Conservation (phyloP, 208 protist species). For the Crithidia bombi region DNA sequence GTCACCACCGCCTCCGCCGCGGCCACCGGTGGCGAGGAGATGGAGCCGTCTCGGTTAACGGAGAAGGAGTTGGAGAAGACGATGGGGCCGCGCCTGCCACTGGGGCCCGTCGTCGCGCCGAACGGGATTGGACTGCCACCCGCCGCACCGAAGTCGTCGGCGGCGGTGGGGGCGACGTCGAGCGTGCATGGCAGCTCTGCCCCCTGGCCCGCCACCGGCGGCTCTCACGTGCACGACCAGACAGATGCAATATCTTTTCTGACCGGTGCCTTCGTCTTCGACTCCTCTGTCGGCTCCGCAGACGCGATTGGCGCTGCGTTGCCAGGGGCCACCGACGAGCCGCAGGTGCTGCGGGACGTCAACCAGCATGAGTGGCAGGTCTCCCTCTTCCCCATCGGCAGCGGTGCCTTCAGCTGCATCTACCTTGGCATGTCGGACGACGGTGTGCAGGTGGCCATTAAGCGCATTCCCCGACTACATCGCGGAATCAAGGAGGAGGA, state of each 20-base stretch:
- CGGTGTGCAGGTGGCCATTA: slow-evolving; percentile 83
- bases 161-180: slow-evolving; percentile 1
- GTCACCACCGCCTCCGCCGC: not conserved
- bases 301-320: slow-evolving; percentile 25
- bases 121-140: slow-evolving; percentile 16
- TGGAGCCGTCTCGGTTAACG: slow-evolving; percentile 29
- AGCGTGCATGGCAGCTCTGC: slow-evolving; percentile 25
- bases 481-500: slow-evolving; percentile 67
- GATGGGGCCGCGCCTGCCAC: slow-evolving; percentile 23
- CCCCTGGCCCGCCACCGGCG: slow-evolving; percentile 7
- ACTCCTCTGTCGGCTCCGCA: slow-evolving; percentile 22
- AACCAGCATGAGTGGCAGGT: slow-evolving; percentile 65
- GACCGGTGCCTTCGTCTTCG: slow-evolving; percentile 33
- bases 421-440: slow-evolving; percentile 76
- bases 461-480: slow-evolving; percentile 68
- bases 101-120: not conserved
- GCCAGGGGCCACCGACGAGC: slow-evolving; percentile 40
- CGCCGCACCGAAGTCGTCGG: slow-evolving; percentile 1
- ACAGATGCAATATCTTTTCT: slow-evolving; percentile 31
- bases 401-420: slow-evolving; percentile 72
- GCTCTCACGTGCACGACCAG: slow-evolving; percentile 16
- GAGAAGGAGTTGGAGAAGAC: slow-evolving; percentile 25
- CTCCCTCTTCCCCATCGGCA: slow-evolving; percentile 63
- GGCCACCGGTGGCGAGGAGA: slow-evolving; percentile 12
- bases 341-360: slow-evolving; percentile 57